Percentiles rank a stretch among this genome's conserved stretches.
Evolutionary conservation across 345 rosid genomes (phyloP).

Genomic region (rapeseed (Brassica napus)): Da-Ae NC_063434.1:10315501-10316000

Average conservation of each 20-base stretch:
- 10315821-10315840: slow-evolving; percentile 92
- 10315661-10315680: slow-evolving; percentile 51
- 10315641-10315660: slow-evolving; percentile 99
- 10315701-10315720: neutral
- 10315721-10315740: neutral
- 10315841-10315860: slow-evolving; percentile 60
- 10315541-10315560: slow-evolving; percentile 89
- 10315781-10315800: slow-evolving; percentile 73
- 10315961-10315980: slow-evolving; percentile 10
- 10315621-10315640: slow-evolving; percentile 92
- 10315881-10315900: neutral
- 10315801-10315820: slow-evolving; percentile 94
- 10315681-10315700: neutral
- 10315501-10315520: slow-evolving; percentile 90
- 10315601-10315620: slow-evolving; percentile 80
- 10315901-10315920: neutral
- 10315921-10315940: slow-evolving; percentile 35
- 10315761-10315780: neutral
- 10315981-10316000: slow-evolving; percentile 43
- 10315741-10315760: neutral
- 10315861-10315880: slow-evolving; percentile 9
- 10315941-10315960: slow-evolving; percentile 58
- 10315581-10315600: slow-evolving; percentile 98
- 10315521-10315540: slow-evolving; percentile 96
- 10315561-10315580: slow-evolving; percentile 90